Percentiles rank a stretch among this genome's conserved stretches.
phyloP scores from a whole-genome alignment of 805 yeast genomes.

The Debaryomyces castellii region DNA sequence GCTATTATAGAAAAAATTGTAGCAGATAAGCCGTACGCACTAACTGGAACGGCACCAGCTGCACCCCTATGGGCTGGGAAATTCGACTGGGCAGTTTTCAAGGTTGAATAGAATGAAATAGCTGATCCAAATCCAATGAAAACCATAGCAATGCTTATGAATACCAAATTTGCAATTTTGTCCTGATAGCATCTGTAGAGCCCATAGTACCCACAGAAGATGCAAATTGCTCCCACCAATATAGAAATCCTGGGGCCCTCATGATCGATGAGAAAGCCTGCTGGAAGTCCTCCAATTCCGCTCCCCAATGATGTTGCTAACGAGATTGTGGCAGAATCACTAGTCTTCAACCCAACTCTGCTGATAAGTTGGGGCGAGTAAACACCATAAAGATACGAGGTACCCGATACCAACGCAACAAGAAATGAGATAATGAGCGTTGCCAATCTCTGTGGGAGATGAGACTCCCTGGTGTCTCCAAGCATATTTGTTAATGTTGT shows the following conservation, averaged over 20 bases:
- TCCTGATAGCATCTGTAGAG: constrained; percentile 48
- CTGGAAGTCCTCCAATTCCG: constrained; percentile 68
- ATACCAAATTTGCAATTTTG: constrained; percentile 34
- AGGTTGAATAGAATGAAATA: constrained; percentile 56
- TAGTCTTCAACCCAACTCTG: constrained; percentile 54
- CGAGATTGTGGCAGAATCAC: constrained; percentile 64
- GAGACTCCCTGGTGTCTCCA: background rate
- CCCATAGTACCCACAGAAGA: constrained; percentile 54
- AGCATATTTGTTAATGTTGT: background rate
- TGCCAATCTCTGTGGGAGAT: constrained; percentile 14
- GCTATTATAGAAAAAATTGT: constrained; percentile 60
- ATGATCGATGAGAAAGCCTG: constrained; percentile 65
- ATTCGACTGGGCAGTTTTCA: constrained; percentile 58
- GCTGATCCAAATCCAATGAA: constrained; percentile 68
- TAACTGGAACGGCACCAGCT: constrained; percentile 68
- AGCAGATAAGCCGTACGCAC: constrained; percentile 72
- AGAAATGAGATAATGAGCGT: constrained; percentile 36
- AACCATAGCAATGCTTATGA: constrained; percentile 50
- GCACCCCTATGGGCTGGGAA: constrained; percentile 71
- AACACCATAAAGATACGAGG: constrained; percentile 73
- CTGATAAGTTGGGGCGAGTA: constrained; percentile 70
- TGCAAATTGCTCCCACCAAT: constrained; percentile 52
- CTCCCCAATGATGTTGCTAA: constrained; percentile 63
- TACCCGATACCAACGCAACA: constrained; percentile 69
- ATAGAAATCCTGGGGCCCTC: constrained; percentile 57